phyloP scores from a whole-genome alignment of 768 basidiomycete species.

The Rhizopogon roseolus region DNA sequence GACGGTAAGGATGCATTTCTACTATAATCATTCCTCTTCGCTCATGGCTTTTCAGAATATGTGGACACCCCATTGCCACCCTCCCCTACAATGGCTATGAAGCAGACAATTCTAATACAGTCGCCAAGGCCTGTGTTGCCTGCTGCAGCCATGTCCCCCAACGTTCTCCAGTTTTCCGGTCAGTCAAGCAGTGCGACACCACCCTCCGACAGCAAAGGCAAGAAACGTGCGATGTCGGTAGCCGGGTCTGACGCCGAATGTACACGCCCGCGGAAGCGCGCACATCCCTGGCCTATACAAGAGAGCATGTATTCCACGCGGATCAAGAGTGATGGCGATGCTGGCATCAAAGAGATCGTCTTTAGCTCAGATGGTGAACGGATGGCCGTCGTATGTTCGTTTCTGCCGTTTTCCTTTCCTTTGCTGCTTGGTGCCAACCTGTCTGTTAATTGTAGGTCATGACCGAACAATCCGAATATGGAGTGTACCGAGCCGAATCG shows the following conservation, averaged over 20 bases:
- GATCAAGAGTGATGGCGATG: constrained; percentile 43
- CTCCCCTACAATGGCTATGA: constrained; percentile 13
- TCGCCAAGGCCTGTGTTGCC: constrained; percentile 23
- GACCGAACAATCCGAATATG: constrained; percentile 64
- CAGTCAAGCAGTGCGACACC: constrained; percentile 23
- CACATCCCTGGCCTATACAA: constrained; percentile 45
- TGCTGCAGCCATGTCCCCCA: constrained; percentile 28
- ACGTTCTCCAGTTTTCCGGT: constrained; percentile 26
- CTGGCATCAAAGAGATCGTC: constrained; percentile 42
- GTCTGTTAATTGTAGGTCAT: constrained; percentile 31
- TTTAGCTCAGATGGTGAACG: constrained; percentile 50
- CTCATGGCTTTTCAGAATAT: background rate
- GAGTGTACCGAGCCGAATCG: constrained; percentile 41
- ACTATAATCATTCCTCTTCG: background rate
- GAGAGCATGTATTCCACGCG: constrained; percentile 30
- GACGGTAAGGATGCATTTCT: constrained; percentile 16
- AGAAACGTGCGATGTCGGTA: constrained; percentile 34
- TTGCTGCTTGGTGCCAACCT: background rate
- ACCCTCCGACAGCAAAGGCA: constrained; percentile 23
- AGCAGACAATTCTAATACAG: constrained; percentile 20
- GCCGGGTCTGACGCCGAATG: constrained; percentile 19
- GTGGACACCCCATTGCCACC: background rate
- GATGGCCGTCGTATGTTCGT: constrained; percentile 57
- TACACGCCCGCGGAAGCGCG: constrained; percentile 29
- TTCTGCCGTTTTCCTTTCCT: background rate